Conservation (phyloP, 2,329 filamentous ascomycete species). For the Fusarium sp. region DNA sequence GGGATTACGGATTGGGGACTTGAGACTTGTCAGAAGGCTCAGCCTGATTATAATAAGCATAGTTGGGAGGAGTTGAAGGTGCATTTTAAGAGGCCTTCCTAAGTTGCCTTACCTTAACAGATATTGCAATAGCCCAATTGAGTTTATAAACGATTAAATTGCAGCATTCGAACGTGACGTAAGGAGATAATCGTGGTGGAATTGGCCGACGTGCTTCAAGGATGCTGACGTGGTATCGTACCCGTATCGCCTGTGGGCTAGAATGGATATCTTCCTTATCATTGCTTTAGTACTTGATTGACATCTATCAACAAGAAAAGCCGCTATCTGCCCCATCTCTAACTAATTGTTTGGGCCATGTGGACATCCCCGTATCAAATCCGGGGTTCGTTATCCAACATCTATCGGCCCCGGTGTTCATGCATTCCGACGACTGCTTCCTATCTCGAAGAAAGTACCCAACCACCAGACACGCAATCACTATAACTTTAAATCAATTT, state of each 20-base stretch:
- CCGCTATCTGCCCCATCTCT: not conserved
- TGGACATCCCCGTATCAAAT: not conserved
- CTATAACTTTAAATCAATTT: too few relatives aligned
- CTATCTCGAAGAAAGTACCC: too few relatives aligned
- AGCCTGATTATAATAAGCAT: slow-evolving; percentile 77
- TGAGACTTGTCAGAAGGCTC: slow-evolving; percentile 67
- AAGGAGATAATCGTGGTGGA: not conserved
- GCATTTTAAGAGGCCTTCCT: slow-evolving; percentile 31
- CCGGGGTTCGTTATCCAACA: not conserved
- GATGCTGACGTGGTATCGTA: not conserved
- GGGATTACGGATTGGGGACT: slow-evolving; percentile 78
- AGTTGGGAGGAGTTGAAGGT: slow-evolving; percentile 67
- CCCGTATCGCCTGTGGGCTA: too few relatives aligned
- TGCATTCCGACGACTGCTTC: too few relatives aligned
- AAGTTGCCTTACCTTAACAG: too few relatives aligned
- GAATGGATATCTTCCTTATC: not conserved
- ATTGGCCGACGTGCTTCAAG: fast-evolving
- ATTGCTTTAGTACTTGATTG: not conserved
- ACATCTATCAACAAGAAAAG: not conserved
- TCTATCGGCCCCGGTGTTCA: too few relatives aligned
- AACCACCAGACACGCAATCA: too few relatives aligned
- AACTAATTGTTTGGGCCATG: not conserved
- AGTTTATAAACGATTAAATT: not conserved
- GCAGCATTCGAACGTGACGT: not conserved
- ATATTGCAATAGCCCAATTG: fast-evolving